Conservation (phyloP, 352 stramenopile species). For the Pythium diclinum region DNA sequence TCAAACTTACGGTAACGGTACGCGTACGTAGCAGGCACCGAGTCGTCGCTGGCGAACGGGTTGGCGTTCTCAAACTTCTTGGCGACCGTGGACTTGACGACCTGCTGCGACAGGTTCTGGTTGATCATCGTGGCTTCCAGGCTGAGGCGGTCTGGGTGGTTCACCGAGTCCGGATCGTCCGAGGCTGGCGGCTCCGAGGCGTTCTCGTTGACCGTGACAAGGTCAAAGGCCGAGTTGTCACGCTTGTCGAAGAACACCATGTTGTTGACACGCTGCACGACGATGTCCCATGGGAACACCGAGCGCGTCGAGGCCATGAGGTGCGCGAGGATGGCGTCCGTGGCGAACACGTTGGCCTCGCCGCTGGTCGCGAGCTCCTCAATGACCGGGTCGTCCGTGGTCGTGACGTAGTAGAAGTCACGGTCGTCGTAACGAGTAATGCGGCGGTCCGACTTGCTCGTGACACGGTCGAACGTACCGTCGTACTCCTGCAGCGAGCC, state of each 20-base stretch:
- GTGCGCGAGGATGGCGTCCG: slow-evolving; percentile 96
- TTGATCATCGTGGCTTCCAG: slow-evolving; percentile 98
- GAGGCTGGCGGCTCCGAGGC: slow-evolving; percentile 85
- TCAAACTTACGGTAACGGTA: slow-evolving; percentile 98
- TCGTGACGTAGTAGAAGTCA: slow-evolving; percentile 97
- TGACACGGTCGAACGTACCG: slow-evolving; percentile 92
- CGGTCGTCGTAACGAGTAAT: slow-evolving; percentile 85
- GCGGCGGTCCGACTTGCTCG: slow-evolving; percentile 76
- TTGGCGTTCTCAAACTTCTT: slow-evolving; percentile 80
- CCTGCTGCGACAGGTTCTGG: slow-evolving; percentile 98
- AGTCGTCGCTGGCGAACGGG: slow-evolving; percentile 95
- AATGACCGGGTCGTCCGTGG: slow-evolving; percentile 95
- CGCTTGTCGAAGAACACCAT: slow-evolving; percentile 98
- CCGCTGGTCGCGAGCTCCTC: slow-evolving; percentile 91
- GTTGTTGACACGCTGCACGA: slow-evolving; percentile 90
- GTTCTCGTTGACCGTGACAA: slow-evolving; percentile 96
- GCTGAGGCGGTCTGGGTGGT: slow-evolving; percentile 94
- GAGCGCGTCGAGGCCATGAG: slow-evolving; percentile 95
- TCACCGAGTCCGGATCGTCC: slow-evolving; percentile 91
- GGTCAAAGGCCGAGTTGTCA: slow-evolving; percentile 93
- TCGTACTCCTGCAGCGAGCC: slow-evolving; percentile 95
- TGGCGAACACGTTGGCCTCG: slow-evolving; percentile 94
- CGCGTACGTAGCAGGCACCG: slow-evolving; percentile 90
- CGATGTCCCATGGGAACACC: slow-evolving; percentile 97
- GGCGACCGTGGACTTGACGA: slow-evolving; percentile 66